Base-by-base conservation (phyloP, 352 stramenopile species). In the Globisporangium ultimum region DNA sequence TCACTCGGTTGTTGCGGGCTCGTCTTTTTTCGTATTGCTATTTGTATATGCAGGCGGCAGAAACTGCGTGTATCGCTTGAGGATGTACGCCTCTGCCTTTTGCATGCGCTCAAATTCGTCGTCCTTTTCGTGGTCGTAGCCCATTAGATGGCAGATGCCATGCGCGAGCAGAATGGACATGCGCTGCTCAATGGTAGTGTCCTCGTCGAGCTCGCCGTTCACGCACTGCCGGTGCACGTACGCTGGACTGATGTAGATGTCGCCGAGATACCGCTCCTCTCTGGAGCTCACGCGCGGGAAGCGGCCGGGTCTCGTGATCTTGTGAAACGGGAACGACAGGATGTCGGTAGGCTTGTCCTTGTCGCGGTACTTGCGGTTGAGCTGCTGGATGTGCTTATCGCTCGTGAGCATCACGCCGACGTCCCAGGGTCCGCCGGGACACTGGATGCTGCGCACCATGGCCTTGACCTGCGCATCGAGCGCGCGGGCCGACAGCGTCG, bases 321-420 rank as follows among this genome's bases (percentile, higher is more conserved):
- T 86, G 72, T 92, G 81, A 56, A 80, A 80, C 11, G 85, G 83
- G 59, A 93, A 93, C 15, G 85, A 95, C 17, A 95, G 63, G 50
- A 93, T 88, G 53, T 95, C 81, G 10, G 83, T 95, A 10, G 83
- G 71, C 38, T 85, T 89, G 63, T 95, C 76, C 66, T 92, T 90
- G 55, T 88, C 72, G 18, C 83, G 83, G 48, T 75, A 87, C 55
- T 67, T 74, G 32, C 73, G 76, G 57, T 95, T 95, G 48, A 95
- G 70, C 15, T 72, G 76, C 51, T 81, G 81, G 40, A 95, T 87
- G 64, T 92, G 83, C 18, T 75, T 61, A 53, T 92, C 70, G 22
- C 76, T 93, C 24, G 83, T 95, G 50, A 95, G 71, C 76, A 91
- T 89, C 40, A 95, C 73, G 21, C 80, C 79, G 21, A 91, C 66